These are phyloP conservation scores for Phaseolus lunatus DNA, from an alignment of 306 rosid genomes.

Conservation along the genomic window DNA sequence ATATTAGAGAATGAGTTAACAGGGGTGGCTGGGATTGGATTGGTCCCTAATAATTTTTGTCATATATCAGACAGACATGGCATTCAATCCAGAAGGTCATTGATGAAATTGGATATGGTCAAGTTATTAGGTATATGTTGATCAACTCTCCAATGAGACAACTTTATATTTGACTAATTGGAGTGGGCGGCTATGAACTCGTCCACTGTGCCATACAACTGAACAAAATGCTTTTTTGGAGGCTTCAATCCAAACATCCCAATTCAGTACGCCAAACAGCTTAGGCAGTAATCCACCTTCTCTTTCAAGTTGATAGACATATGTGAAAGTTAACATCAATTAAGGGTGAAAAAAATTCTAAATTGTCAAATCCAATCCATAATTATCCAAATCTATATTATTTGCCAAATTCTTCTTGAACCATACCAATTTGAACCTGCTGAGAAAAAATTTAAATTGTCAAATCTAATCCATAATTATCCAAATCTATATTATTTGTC, in stretches of 20 bases:
- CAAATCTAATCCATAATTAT: too few species aligned
- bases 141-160: conserved; percentile 11
- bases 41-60: neutral
- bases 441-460: too few species aligned
- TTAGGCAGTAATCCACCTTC: neutral
- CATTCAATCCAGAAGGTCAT: conserved; percentile 6
- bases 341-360: too few species aligned
- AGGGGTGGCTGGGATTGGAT: conserved; percentile 5
- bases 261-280: conserved; percentile 3
- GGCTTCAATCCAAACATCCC: neutral
- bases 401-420: too few species aligned
- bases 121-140: conserved; percentile 26
- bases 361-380: too few species aligned
- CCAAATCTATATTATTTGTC: too few species aligned
- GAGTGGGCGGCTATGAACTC: conserved; percentile 25
- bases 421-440: too few species aligned
- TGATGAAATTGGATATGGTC: conserved; percentile 24
- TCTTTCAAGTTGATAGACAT: neutral
- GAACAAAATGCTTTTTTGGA: neutral
- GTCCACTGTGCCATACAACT: conserved; percentile 30
- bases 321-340: neutral
- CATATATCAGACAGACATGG: neutral
- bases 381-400: too few species aligned
- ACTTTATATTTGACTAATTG: conserved; percentile 15
- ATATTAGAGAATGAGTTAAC: conserved; percentile 32